Percentiles rank a stretch among this genome's conserved stretches.
Evolutionary conservation across 2,329 filamentous ascomycete genomes (phyloP).

Genomic region (Trichoderma atroviride): DNA sequence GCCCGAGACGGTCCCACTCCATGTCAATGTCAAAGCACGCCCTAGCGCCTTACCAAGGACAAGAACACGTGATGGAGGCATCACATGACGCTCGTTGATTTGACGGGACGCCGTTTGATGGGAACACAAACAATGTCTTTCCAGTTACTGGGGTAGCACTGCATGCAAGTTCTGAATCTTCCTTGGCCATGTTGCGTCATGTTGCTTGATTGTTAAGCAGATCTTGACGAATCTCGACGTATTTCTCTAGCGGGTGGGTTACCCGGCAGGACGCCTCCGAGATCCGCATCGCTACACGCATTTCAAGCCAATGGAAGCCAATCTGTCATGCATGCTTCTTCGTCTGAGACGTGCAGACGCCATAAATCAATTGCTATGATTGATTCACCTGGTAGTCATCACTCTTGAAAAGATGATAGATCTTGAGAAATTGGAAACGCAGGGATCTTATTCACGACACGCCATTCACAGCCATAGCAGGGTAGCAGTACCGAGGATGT

Average conservation of each 20-base stretch:
- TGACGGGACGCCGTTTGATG: neutral
- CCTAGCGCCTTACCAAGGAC: neutral
- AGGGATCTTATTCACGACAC: neutral
- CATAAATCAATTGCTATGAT: neutral
- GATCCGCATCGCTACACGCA: neutral
- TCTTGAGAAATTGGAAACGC: neutral
- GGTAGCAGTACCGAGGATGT: neutral
- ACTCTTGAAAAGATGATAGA: neutral
- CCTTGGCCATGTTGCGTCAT: neutral
- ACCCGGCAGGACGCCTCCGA: neutral
- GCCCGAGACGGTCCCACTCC: neutral
- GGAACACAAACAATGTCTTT: neutral
- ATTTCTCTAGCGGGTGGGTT: neutral
- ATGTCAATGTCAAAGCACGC: constrained; percentile 1
- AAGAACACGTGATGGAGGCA: neutral
- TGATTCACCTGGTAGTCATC: neutral
- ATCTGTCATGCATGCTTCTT: neutral
- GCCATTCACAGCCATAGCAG: neutral
- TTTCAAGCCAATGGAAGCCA: neutral
- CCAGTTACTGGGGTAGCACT: neutral
- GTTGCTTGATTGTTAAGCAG: neutral
- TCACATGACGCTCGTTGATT: neutral
- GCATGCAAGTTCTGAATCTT: neutral
- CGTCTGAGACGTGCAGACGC: neutral
- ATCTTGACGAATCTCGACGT: neutral